Conservation (phyloP, 768 basidiomycete genomes). For the Gautieria morchelliformis region DNA sequence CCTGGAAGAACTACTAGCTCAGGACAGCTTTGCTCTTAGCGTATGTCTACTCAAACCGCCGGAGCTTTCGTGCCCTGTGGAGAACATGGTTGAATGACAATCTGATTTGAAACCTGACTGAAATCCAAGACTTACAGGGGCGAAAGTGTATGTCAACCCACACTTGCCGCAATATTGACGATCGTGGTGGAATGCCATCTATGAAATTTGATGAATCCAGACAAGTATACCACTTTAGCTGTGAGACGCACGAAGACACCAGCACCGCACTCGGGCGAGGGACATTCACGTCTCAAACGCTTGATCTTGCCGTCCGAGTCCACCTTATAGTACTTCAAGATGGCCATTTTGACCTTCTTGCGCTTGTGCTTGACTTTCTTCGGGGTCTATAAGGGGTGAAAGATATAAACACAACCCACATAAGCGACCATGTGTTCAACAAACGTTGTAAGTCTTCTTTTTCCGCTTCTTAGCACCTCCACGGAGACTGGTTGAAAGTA, state of each 20-base stretch:
- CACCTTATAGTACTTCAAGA: constrained; percentile 99
- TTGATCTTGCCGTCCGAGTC: constrained; percentile 99
- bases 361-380: constrained; percentile 99
- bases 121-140: constrained; percentile 31
- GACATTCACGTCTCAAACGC: constrained; percentile 95
- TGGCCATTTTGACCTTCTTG: constrained; percentile 99
- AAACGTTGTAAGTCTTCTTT: constrained; percentile 98
- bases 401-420: constrained; percentile 6
- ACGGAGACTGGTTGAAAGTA: constrained; percentile 54
- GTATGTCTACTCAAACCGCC: constrained; percentile 2
- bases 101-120: not conserved
- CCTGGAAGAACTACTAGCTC: not conserved
- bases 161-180: constrained; percentile 98
- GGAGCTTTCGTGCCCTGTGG: constrained; percentile 10
- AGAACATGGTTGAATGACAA: not conserved
- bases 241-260: constrained; percentile 53
- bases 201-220: constrained; percentile 20
- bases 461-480: constrained; percentile 99
- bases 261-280: constrained; percentile 36
- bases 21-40: not conserved
- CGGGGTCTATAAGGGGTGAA: constrained; percentile 54
- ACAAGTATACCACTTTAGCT: not conserved
- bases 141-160: constrained; percentile 79
- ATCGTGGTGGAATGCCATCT: constrained; percentile 99
- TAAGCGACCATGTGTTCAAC: constrained; percentile 19